Conservation (phyloP, 1,139 yeast genomes). For the Taphrina deformans region DNA sequence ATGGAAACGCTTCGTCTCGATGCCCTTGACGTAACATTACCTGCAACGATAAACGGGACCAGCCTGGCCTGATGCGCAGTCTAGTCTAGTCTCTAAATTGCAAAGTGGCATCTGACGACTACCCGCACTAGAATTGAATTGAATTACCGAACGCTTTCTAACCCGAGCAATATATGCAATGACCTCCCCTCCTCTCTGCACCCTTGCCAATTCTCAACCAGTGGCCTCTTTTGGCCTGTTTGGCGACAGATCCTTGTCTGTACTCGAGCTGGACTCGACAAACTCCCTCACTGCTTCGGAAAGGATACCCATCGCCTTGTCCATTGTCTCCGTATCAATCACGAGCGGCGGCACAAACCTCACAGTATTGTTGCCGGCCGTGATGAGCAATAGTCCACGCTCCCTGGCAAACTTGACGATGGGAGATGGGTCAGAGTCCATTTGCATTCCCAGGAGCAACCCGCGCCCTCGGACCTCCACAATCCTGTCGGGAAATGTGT, state of each 20-base stretch:
- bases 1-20: too few relatives aligned
- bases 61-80: neutral
- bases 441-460: conserved; percentile 77
- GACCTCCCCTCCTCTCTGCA: neutral
- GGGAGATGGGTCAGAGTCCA: conserved; percentile 63
- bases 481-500: conserved; percentile 60
- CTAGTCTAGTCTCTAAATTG: neutral
- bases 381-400: conserved; percentile 74
- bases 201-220: too few relatives aligned
- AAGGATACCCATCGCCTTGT: conserved; percentile 69
- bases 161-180: neutral
- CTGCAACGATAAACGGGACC: too few relatives aligned
- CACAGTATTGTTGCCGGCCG: conserved; percentile 88
- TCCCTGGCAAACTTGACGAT: conserved; percentile 71
- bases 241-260: conserved; percentile 15
- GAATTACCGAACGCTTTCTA: neutral
- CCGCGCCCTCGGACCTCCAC: conserved; percentile 83
- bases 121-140: neutral
- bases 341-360: conserved; percentile 91
- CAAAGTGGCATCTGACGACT: neutral
- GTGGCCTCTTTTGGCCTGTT: conserved; percentile 29
- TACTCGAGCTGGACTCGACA: conserved; percentile 10
- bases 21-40: too few relatives aligned
- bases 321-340: conserved; percentile 66
- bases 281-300: conserved; percentile 47